Evolutionary conservation across 352 stramenopile genomes (phyloP).

Genomic region (Phytophthora europaea): DNA sequence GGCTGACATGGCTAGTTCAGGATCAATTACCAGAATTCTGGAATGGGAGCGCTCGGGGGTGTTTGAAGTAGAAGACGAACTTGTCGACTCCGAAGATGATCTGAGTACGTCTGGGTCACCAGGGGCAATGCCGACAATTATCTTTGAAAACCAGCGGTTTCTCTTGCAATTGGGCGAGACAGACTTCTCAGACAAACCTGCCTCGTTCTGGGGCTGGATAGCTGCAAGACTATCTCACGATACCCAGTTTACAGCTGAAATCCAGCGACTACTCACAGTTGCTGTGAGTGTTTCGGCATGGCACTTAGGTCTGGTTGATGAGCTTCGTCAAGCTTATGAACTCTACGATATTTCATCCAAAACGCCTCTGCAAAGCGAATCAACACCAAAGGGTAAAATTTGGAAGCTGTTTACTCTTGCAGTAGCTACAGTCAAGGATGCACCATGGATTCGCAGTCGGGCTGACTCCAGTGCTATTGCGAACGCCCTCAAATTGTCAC

Average conservation of each 20-base stretch:
- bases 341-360: slow-evolving; percentile 9
- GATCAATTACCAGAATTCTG: slow-evolving; percentile 37
- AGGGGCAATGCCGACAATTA: neutral
- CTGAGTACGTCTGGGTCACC: neutral
- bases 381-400: neutral
- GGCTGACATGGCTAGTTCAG: slow-evolving; percentile 5
- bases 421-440: neutral
- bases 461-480: slow-evolving; percentile 4
- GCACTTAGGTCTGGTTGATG: slow-evolving; percentile 30
- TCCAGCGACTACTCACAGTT: slow-evolving; percentile 18
- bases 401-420: slow-evolving; percentile 19
- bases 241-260: slow-evolving; percentile 13
- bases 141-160: slow-evolving; percentile 18
- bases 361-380: neutral
- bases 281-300: slow-evolving; percentile 21
- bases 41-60: slow-evolving; percentile 57
- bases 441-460: neutral
- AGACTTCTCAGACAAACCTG: neutral
- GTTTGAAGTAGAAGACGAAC: slow-evolving; percentile 68
- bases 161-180: slow-evolving; percentile 26
- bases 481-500: slow-evolving; percentile 14
- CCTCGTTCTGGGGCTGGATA: slow-evolving; percentile 33
- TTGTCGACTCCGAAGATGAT: slow-evolving; percentile 25
- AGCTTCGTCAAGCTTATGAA: slow-evolving; percentile 25
- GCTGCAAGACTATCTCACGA: slow-evolving; percentile 15